Percentiles rank a stretch among this genome's conserved stretches.
These are phyloP conservation scores for Pilasporangium apinafurcum DNA, from an alignment of 352 stramenopile species.

Conservation along the genomic window DNA sequence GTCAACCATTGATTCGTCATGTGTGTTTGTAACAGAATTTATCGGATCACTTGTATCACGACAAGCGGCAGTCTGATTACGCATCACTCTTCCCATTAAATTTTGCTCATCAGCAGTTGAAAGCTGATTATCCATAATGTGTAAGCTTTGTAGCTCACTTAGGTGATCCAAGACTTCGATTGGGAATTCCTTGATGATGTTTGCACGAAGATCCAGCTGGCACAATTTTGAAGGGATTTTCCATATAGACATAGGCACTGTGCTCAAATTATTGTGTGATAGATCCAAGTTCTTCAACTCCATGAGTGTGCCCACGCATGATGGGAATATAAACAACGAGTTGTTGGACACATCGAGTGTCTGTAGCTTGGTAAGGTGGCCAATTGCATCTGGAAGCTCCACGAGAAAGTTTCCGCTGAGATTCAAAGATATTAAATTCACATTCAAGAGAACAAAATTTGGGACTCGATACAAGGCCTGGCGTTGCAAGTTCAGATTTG, in stretches of 20 bases:
- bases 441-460: slow-evolving; percentile 26
- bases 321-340: slow-evolving; percentile 30
- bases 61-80: too few species aligned
- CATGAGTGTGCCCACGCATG: slow-evolving; percentile 13
- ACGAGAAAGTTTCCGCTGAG: slow-evolving; percentile 44
- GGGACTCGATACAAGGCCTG: slow-evolving; percentile 16
- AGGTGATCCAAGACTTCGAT: slow-evolving; percentile 3
- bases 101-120: too few species aligned
- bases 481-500: neutral
- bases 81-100: too few species aligned
- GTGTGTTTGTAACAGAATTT: too few species aligned
- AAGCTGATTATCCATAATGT: slow-evolving; percentile 25
- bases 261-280: slow-evolving; percentile 55
- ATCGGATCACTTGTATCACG: too few species aligned
- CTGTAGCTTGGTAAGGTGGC: slow-evolving; percentile 22
- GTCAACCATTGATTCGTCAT: too few species aligned
- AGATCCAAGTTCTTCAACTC: slow-evolving; percentile 29
- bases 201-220: slow-evolving; percentile 27
- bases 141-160: slow-evolving; percentile 3
- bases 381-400: slow-evolving; percentile 29
- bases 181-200: slow-evolving; percentile 4
- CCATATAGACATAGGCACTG: slow-evolving; percentile 15
- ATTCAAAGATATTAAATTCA: slow-evolving; percentile 27
- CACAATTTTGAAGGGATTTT: slow-evolving; percentile 19
- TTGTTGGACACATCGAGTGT: slow-evolving; percentile 59